Conservation (phyloP, 179 eudicot species). For the Gypsophila paniculata region DNA sequence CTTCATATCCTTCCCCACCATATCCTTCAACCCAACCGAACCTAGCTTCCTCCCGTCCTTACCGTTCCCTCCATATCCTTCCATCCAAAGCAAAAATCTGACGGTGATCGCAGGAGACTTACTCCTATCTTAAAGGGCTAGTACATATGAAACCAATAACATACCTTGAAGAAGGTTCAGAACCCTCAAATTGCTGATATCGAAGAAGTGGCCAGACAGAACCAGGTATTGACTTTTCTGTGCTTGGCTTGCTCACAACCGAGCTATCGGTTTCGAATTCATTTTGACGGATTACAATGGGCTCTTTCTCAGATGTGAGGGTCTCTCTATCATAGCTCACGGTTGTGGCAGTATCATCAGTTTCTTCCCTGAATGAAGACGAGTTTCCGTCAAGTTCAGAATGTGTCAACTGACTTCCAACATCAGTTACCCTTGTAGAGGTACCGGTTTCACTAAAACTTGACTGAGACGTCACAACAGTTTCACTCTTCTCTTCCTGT, state of each 20-base stretch:
- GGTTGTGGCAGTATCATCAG: slow-evolving; percentile 29
- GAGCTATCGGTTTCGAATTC: slow-evolving; percentile 27
- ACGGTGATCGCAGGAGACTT: too few relatives aligned
- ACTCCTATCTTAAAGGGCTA: neutral
- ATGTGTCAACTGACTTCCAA: slow-evolving; percentile 34
- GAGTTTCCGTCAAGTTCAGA: slow-evolving; percentile 32
- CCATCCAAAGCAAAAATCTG: too few relatives aligned
- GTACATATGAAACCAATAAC: too few relatives aligned
- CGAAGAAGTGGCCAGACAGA: slow-evolving; percentile 55
- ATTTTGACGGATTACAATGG: slow-evolving; percentile 26
- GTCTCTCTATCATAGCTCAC: slow-evolving; percentile 37
- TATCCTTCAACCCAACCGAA: too few relatives aligned
- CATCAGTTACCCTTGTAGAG: slow-evolving; percentile 34
- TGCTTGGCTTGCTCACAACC: slow-evolving; percentile 35
- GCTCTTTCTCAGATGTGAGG: slow-evolving; percentile 37
- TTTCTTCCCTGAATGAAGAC: slow-evolving; percentile 30
- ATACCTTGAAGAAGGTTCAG: slow-evolving; percentile 84
- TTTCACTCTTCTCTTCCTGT: slow-evolving; percentile 35
- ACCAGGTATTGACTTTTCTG: slow-evolving; percentile 53
- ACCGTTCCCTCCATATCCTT: too few relatives aligned
- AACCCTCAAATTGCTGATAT: slow-evolving; percentile 65
- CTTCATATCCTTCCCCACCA: too few relatives aligned
- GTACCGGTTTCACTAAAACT: slow-evolving; percentile 35
- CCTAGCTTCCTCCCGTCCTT: too few relatives aligned
- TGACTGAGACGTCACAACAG: slow-evolving; percentile 37